Conservation (phyloP, 2,329 filamentous ascomycete genomes). For the Cercospora sp. region DNA sequence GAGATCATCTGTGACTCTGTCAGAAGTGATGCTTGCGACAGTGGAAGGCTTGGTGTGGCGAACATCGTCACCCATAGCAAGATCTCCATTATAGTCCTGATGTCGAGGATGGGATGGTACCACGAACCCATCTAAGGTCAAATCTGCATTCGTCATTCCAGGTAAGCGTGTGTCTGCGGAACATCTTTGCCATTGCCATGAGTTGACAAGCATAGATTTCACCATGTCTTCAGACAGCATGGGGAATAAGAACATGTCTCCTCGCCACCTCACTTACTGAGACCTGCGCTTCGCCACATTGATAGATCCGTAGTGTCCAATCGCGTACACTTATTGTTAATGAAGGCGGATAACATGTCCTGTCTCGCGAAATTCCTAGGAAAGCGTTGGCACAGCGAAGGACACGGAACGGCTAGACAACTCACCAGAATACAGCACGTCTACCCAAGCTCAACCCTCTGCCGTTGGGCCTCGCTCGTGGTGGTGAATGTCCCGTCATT, state of each 20-base stretch:
- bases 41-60: not conserved
- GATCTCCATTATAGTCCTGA: constrained; percentile 45
- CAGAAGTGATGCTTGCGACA: not conserved
- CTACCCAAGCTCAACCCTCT: constrained; percentile 55
- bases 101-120: constrained; percentile 50
- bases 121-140: constrained; percentile 55
- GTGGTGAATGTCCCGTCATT: not conserved
- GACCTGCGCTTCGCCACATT: constrained; percentile 65
- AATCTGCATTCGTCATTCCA: not conserved
- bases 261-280: constrained; percentile 46
- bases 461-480: not conserved
- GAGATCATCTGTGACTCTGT: constrained; percentile 50
- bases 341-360: constrained; percentile 65
- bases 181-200: not conserved
- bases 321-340: constrained; percentile 62
- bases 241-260: not conserved
- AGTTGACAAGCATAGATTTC: not conserved
- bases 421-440: constrained; percentile 59
- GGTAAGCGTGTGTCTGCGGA: not conserved
- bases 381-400: not conserved
- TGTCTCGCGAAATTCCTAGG: constrained; percentile 62
- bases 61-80: constrained; percentile 59
- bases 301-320: constrained; percentile 63
- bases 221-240: not conserved
- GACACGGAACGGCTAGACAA: not conserved